Evolutionary conservation across 1,284 basidiomycete genomes (phyloP), one percentile per base, ranked within the genome.

Genomic region (Pascua sp.): DNA sequence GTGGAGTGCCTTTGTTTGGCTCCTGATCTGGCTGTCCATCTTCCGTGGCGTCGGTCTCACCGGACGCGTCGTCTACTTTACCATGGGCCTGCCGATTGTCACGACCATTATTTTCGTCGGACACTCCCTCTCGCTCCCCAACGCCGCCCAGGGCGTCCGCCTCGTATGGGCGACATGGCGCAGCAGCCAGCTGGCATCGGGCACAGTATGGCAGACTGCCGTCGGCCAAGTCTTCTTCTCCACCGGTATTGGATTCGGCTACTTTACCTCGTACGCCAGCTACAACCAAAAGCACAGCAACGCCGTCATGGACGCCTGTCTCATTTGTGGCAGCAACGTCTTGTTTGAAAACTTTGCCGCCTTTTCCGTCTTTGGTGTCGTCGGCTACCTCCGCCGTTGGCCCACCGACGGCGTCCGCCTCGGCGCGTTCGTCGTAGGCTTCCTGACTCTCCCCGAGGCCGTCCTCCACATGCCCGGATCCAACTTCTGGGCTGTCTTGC

Each of bases 371-470:
- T 66, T 63, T 24, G 64, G 61, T 40, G 59, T 66, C 11, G 59
- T 66, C 18, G 64, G 64, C 4, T 59, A 59, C 57, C 57, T 63
- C 8, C 55, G 61, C n/a, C 55, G 61, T 24, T 66, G 61, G 61
- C 64, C 64, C 5, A 17, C 40, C 15, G 64, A 63, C 18, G 61
- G 59, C n/a, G 64, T 61, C 1, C 61, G 64, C 48, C 67, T 73
- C 59, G 66, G 68, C 32, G 67, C 61, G 18, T 70, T 70, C 24
- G 65, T 69, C n/a, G 57, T 67, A 32, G 67, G 66, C 10, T 69
- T 69, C 51, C 61, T 71, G 54, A 62, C 64, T 0, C 52, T 66
- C 13, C 64, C 64, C 41, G 59, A 63, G 42, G 64, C 61, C 7
- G 62, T 66, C 15, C 57, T 66, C 15, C 57, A 63, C n/a, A 66